A percentile compares a stretch with the other conserved stretches of the same genome.
These are phyloP conservation scores for Epichloe sibirici DNA, from an alignment of 2,329 filamentous ascomycete species.

Conservation along the genomic window DNA sequence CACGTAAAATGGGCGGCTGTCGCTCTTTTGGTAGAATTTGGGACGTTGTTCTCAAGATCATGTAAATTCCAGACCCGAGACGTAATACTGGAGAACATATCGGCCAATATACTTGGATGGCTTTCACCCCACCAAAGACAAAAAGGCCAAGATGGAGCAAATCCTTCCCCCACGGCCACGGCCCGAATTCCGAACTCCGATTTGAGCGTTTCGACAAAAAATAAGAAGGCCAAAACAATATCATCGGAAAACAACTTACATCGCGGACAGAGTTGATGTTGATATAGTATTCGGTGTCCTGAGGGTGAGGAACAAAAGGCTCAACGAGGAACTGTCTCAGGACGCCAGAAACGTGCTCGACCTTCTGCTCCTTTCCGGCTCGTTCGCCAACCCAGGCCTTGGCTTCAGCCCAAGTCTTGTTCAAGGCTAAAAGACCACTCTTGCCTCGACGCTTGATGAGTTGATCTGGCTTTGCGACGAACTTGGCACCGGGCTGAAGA, in stretches of 20 bases:
- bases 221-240: conserved; percentile 6
- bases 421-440: conserved; percentile 89
- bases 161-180: background rate
- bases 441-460: conserved; percentile 99
- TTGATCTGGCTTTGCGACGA: conserved; percentile 98
- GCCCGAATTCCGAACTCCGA: background rate
- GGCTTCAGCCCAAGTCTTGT: conserved; percentile 94
- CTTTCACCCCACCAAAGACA: background rate
- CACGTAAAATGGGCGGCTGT: conserved; percentile 7
- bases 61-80: too few relatives aligned
- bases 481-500: conserved; percentile 69
- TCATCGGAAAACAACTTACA: conserved; percentile 50
- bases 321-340: conserved; percentile 95
- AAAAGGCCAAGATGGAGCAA: background rate
- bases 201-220: background rate
- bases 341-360: conserved; percentile 81
- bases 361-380: conserved; percentile 83
- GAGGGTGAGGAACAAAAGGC: conserved; percentile 92
- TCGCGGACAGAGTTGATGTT: conserved; percentile 99
- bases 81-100: background rate
- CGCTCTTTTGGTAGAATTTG: background rate
- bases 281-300: conserved; percentile 98
- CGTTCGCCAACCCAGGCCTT: conserved; percentile 87
- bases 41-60: too few relatives aligned
- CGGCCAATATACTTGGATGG: background rate